Percentiles rank a stretch among this genome's conserved stretches.
Evolutionary conservation across 345 rosid species (phyloP).

Genomic region (Noccaea caerulescens): DNA sequence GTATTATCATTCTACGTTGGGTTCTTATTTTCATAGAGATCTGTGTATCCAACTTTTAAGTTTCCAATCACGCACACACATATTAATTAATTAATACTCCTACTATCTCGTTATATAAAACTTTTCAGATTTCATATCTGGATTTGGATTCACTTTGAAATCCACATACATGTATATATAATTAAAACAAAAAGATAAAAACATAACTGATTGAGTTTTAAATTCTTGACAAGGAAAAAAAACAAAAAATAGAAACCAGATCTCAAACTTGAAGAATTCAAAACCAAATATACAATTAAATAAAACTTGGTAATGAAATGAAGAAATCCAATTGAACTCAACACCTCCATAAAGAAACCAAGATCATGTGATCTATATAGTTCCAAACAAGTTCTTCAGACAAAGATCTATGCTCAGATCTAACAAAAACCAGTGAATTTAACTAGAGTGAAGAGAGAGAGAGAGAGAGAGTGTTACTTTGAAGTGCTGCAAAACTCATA

Average conservation of each 20-base stretch:
- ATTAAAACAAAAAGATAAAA: not conserved
- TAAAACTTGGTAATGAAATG: not conserved
- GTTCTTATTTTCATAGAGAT: conserved; percentile 36
- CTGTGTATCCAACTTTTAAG: conserved; percentile 35
- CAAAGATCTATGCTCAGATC: conserved; percentile 34
- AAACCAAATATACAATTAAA: not conserved
- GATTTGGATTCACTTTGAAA: conserved; percentile 4
- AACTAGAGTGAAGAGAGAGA: not conserved
- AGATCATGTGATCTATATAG: conserved; percentile 28
- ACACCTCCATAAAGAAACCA: conserved; percentile 4
- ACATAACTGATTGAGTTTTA: conserved; percentile 3
- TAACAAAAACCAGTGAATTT: not conserved
- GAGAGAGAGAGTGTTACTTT: conserved; percentile 52
- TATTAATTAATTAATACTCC: conserved; percentile 16
- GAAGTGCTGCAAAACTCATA: conserved; percentile 87
- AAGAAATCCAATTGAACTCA: conserved; percentile 10
- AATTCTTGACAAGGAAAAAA: not conserved
- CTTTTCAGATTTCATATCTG: conserved; percentile 18
- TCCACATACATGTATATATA: not conserved
- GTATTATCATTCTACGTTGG: conserved; percentile 46
- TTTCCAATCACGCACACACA: conserved; percentile 19
- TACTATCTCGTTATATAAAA: not conserved
- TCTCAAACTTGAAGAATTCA: conserved; percentile 3
- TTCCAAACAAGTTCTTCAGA: not conserved
- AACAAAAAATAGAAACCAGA: conserved; percentile 14